These are phyloP conservation scores for Annulohypoxylon truncatum DNA, from an alignment of 2,329 filamentous ascomycete species.

Conservation along the genomic window DNA sequence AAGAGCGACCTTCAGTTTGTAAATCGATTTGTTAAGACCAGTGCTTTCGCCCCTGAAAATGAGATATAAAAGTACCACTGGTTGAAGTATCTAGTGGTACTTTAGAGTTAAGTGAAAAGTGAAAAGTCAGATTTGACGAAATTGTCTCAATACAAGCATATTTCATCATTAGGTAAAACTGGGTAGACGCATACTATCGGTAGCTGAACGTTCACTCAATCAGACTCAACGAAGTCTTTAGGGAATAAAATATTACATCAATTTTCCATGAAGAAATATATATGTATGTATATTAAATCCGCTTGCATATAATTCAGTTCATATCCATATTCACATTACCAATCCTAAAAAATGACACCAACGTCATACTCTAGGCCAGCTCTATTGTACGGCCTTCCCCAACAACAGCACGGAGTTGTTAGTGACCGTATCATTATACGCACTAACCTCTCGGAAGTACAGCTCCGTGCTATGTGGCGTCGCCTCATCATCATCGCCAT, in stretches of 20 bases:
- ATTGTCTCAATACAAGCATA: slow-evolving; percentile 12
- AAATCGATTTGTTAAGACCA: neutral
- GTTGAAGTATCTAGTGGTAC: neutral
- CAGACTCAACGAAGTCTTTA: neutral
- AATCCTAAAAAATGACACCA: neutral
- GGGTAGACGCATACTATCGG: neutral
- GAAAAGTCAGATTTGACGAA: slow-evolving; percentile 26
- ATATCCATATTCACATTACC: neutral
- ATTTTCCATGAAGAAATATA: neutral
- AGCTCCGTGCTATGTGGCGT: slow-evolving; percentile 54
- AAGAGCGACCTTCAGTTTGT: neutral
- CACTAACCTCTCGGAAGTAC: slow-evolving; percentile 66
- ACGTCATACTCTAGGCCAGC: neutral
- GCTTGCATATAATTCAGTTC: neutral
- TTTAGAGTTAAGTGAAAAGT: slow-evolving; percentile 5
- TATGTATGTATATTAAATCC: slow-evolving; percentile 3
- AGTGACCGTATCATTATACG: slow-evolving; percentile 46
- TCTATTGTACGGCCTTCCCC: slow-evolving; percentile 8
- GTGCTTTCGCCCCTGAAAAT: neutral
- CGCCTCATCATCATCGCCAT: slow-evolving; percentile 37
- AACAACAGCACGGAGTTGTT: slow-evolving; percentile 27
- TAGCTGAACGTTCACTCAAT: neutral
- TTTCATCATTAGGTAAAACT: neutral
- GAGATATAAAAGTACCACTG: neutral
- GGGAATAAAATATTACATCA: neutral